Evolutionary conservation across 345 rosid species (phyloP), one percentile per base, ranked within the genome.

Genomic region (Sonneratia alba): DNA sequence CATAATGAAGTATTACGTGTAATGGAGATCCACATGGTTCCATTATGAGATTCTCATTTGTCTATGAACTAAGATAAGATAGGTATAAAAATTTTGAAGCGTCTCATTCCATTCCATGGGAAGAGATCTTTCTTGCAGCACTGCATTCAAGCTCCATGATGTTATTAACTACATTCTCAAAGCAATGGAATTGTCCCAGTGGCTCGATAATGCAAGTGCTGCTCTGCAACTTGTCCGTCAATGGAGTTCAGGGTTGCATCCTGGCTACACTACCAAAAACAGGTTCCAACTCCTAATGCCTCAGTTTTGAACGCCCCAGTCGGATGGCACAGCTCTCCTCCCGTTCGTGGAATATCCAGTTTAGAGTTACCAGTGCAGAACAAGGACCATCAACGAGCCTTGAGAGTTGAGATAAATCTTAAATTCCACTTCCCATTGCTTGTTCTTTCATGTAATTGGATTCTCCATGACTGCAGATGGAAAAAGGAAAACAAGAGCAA

Each of bases 71-170:
- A 10, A 14, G 37, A 36, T 15, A 21, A 27, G 32, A 27, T 27
- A 27, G 3, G 22, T 18, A 53, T 53, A 53, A 6, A 34, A 32
- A 24, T 65, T 66, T 66, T 14, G 49, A 14, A 37, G 14, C 14
- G 3, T 19, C 27, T 38, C 32, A 19, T 21, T 38, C 19, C 21
- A 6, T 40, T 27, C 32, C 32, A 27, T 27, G 11, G 69, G 22
- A 13, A 38, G 7, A 22, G 40, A 38, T 9, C 16, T 18, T 67
- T n/a, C 13, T 67, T 67, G 81, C 87, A 96, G 99, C 83, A 92
- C 99, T n/a, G 97, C 99, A 1, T 92, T 96, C 68, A 97, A 92
- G 86, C 98, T 96, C 76, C 99, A 92, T 36, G 99, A 96, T 48
- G 99, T 92, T 78, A 92, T 92, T 78, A 92, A 92, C 43, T 96